Evolutionary conservation across 371 early-diverging fungal species (phyloP).

Genomic region (Rhizomucor pusillus): DNA sequence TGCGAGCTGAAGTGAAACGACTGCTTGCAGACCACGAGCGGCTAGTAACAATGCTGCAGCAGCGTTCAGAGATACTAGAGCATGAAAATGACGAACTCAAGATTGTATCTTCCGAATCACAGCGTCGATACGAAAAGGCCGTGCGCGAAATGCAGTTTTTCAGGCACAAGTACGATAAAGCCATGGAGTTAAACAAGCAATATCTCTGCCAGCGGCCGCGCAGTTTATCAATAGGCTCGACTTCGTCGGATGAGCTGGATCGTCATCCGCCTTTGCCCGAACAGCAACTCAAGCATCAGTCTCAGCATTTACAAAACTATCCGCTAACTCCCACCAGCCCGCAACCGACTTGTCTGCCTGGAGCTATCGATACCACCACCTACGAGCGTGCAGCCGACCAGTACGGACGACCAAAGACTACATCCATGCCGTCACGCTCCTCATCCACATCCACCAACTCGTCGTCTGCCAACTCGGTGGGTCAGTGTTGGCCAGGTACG

Average conservation of each 20-base stretch:
- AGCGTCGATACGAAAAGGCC: conserved; percentile 45
- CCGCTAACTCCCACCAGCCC: conserved; percentile 18
- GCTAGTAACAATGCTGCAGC: conserved; percentile 26
- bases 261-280: not conserved
- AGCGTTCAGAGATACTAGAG: conserved; percentile 19
- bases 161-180: conserved; percentile 34
- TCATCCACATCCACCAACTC: conserved; percentile 12
- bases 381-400: no score
- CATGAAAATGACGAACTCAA: conserved; percentile 30
- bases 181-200: conserved; percentile 16
- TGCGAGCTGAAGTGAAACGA: conserved; percentile 23
- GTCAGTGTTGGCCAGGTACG: conserved; percentile 1
- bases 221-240: conserved; percentile 20
- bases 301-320: conserved; percentile 4
- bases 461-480: not conserved
- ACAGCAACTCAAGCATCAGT: conserved; percentile 3
- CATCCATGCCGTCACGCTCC: conserved; percentile 13
- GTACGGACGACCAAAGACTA: no score
- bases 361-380: not conserved
- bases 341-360: conserved; percentile 1
- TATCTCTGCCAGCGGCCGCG: conserved; percentile 8
- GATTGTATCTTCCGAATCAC: conserved; percentile 23
- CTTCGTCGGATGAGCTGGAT: conserved; percentile 5
- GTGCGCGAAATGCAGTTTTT: conserved; percentile 51
- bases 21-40: conserved; percentile 30